Base-by-base conservation (phyloP, 768 basidiomycete genomes). In the Podaxis sp. region DNA sequence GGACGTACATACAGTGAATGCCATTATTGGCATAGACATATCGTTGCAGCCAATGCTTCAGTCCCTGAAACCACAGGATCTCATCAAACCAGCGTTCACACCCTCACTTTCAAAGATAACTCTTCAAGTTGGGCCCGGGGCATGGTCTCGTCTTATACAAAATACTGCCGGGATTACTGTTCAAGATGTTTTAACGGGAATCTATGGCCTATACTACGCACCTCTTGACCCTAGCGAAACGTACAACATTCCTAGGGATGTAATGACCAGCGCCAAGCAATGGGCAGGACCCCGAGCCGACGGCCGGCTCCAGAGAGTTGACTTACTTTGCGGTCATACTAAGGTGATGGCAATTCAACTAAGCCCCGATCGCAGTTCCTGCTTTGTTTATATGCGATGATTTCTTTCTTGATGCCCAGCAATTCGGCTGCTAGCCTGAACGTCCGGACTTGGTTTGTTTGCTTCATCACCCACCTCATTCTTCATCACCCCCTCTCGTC, bases 111-210 rank as follows among this genome's bases (percentile, higher is more conserved):
- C 53, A 38, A 53, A 36, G 7, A 54, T 54, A 9, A 26, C n/a
- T n/a, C 46, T 54, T 1, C 33, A 26, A 11, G 52, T 42, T 51
- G 61, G 52, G 13, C 61, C 52, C 2, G 53, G 52, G n/a, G 19
- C 17, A 17, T 62, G 52, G 44, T 33, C 13, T 19, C 28, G n/a
- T 11, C 33, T 6, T 2, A 39, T 62, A 33, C 53, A 62, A 39
- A 62, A 56, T 17, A 2, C 40, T 22, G 48, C 24, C 4, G 61
- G 61, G 1, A 54, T 62, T n/a, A 62, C 61, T 54, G 61, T 62
- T 2, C 61, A 62, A 48, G 61, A 62, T 24, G 24, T 62, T 19
- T 42, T 54, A 22, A 38, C 61, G 2, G 61, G 61, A 36, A 48
- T 55, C 42, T 30, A 42, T 38, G 26, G 28, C 22, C 22, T 62